Base-by-base conservation (phyloP, 2,329 filamentous ascomycete species). In the Didymella keratinophila region DNA sequence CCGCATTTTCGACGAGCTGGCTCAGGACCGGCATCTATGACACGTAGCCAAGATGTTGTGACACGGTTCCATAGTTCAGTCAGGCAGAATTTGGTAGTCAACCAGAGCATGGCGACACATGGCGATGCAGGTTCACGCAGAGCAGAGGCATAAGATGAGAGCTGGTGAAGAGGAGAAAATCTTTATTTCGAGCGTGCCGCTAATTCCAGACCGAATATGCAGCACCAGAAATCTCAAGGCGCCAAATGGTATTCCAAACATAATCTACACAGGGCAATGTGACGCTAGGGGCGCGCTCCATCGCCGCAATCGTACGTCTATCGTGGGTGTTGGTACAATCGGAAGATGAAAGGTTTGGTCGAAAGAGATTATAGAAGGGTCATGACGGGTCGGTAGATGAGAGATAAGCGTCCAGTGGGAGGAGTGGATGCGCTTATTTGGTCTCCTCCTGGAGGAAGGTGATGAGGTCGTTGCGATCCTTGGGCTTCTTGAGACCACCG, bases 381-480 rank as follows among this genome's bases (percentile, higher is more conserved):
- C 69, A 63, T 72, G 67, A 58, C 62, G 59, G 59, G 65, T 70
- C 64, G 63, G 58, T 60, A 59, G 53, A 48, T 53, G 61, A 62
- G 52, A 52, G 46, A 43, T 58, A 63, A 65, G 60, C 65, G 61
- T 55, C 58, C 56, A 25, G 23, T 43, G 23, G 25, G 46, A 27
- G 60, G 54, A 39, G 78, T 65, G 62, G 54, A 63, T 43, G 68
- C 76, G 74, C 84, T 82, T 91, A 92, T 82, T 83, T 82, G 75
- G 88, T 91, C 73, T 86, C 79, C 66, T 90, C 83, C 80, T 86
- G 84, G 78, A 92, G 85, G 87, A 81, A 91, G 76, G 92, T 93
- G 88, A 99, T 97, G 76, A 99, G 86, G 83, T 99, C 94, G 81
- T 98, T 97, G 81, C 95, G 88, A 86, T 98, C 95, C 91, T 98